These are phyloP conservation scores for Petunia secreta DNA, from an alignment of 257 asterid genomes.

Conservation along the genomic window DNA sequence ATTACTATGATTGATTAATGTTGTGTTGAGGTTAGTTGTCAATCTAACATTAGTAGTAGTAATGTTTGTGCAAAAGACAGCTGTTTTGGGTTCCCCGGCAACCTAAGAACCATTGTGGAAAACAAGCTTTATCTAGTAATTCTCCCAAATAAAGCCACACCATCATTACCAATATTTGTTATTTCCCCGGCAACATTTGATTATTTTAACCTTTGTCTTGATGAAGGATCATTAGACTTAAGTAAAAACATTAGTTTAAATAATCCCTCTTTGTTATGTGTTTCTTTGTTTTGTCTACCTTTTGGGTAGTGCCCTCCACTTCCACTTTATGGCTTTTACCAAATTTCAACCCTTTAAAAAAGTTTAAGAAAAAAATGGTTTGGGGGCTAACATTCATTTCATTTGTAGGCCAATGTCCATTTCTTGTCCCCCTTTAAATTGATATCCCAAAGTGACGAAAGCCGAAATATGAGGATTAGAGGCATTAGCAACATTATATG, in stretches of 20 bases:
- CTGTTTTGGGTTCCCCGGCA: conserved; percentile 41
- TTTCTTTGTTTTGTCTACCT: conserved; percentile 31
- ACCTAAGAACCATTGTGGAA: conserved; percentile 33
- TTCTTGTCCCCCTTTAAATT: conserved; percentile 33
- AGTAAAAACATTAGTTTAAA: conserved; percentile 14
- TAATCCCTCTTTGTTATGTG: not conserved
- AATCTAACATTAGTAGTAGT: conserved; percentile 16
- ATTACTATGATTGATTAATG: conserved; percentile 18
- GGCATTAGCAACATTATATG: conserved; percentile 22
- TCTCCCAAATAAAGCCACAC: conserved; percentile 6
- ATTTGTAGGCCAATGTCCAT: conserved; percentile 46
- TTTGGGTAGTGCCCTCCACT: conserved; percentile 43
- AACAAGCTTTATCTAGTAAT: not conserved
- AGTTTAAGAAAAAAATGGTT: not conserved
- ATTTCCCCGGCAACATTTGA: conserved; percentile 28
- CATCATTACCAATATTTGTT: conserved; percentile 35
- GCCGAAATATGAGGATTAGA: conserved; percentile 31
- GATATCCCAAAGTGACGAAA: conserved; percentile 37
- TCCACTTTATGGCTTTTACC: conserved; percentile 34
- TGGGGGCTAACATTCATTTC: conserved; percentile 29
- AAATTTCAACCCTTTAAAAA: conserved; percentile 30
- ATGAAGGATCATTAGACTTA: conserved; percentile 28
- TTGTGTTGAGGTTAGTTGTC: conserved; percentile 4
- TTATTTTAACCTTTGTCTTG: conserved; percentile 22
- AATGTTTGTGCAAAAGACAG: conserved; percentile 12